Conservation (phyloP, 352 stramenopile genomes). For the Peronospora farinosa region DNA sequence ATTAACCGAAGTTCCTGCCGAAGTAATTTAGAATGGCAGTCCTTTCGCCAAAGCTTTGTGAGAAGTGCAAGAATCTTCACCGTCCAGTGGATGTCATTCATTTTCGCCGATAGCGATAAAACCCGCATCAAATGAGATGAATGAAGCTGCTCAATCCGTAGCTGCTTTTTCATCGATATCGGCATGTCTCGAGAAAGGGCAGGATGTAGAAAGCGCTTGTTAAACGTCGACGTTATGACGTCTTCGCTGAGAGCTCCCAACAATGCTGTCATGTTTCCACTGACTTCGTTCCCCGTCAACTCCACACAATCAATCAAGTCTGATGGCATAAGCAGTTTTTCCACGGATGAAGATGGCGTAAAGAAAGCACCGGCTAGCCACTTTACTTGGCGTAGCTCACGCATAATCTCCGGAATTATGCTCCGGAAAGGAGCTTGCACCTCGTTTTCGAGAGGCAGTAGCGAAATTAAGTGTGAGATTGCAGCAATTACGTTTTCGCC, state of each 20-base stretch:
- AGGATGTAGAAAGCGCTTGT: slow-evolving; percentile 51
- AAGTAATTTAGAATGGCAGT: slow-evolving; percentile 40
- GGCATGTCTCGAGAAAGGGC: slow-evolving; percentile 35
- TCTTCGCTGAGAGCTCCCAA: slow-evolving; percentile 20
- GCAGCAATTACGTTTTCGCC: slow-evolving; percentile 12
- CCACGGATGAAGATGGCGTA: neutral
- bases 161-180: slow-evolving; percentile 43
- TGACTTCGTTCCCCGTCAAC: slow-evolving; percentile 13
- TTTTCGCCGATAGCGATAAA: slow-evolving; percentile 30
- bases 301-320: slow-evolving; percentile 45
- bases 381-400: slow-evolving; percentile 40
- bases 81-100: slow-evolving; percentile 35
- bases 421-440: slow-evolving; percentile 63
- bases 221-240: slow-evolving; percentile 26
- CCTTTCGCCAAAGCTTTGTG: slow-evolving; percentile 49
- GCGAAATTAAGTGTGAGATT: slow-evolving; percentile 35
- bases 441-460: slow-evolving; percentile 65
- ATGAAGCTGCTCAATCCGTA: slow-evolving; percentile 61
- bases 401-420: slow-evolving; percentile 56
- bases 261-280: slow-evolving; percentile 11
- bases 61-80: slow-evolving; percentile 44
- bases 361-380: slow-evolving; percentile 34
- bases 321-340: slow-evolving; percentile 20
- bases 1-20: slow-evolving; percentile 64
- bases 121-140: slow-evolving; percentile 57